phyloP scores from a whole-genome alignment of 2,329 filamentous ascomycete species.

The Colletotrichum karsti region DNA sequence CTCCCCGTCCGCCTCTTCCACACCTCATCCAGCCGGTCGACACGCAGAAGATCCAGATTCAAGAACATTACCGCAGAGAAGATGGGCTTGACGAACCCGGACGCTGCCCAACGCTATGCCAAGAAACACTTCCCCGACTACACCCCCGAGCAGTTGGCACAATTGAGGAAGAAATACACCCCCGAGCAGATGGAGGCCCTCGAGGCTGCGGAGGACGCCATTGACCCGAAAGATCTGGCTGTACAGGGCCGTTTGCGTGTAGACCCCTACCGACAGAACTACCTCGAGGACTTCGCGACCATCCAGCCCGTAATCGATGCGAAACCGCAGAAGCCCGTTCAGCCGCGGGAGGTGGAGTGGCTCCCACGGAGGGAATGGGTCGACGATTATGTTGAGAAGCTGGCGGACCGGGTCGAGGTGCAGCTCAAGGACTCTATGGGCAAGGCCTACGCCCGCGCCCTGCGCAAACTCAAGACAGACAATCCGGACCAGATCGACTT shows the following conservation, averaged over 20 bases:
- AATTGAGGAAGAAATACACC: slow-evolving; percentile 77
- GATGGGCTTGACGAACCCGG: slow-evolving; percentile 57
- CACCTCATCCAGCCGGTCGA: slow-evolving; percentile 55
- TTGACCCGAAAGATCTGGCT: slow-evolving; percentile 78
- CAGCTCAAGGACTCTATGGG: slow-evolving; percentile 52
- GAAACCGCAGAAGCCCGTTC: slow-evolving; percentile 57
- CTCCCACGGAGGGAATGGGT: slow-evolving; percentile 69
- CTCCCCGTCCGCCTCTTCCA: slow-evolving; percentile 56
- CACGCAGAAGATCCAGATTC: slow-evolving; percentile 56
- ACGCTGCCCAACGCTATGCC: slow-evolving; percentile 51
- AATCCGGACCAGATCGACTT: slow-evolving; percentile 62
- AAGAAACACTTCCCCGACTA: slow-evolving; percentile 68
- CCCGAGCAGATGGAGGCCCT: slow-evolving; percentile 84
- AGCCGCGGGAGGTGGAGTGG: slow-evolving; percentile 63
- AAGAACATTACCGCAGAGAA: slow-evolving; percentile 60
- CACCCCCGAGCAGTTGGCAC: slow-evolving; percentile 71
- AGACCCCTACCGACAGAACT: slow-evolving; percentile 77
- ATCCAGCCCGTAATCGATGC: slow-evolving; percentile 83
- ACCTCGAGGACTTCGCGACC: slow-evolving; percentile 84
- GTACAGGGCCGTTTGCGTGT: slow-evolving; percentile 75
- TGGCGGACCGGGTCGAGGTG: slow-evolving; percentile 51
- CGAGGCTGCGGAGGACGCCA: slow-evolving; percentile 79
- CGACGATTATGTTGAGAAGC: slow-evolving; percentile 62
- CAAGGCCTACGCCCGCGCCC: slow-evolving; percentile 49
- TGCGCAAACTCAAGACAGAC: slow-evolving; percentile 51